phyloP scores from a whole-genome alignment of 2,329 filamentous ascomycete species.

The Colletotrichum sublineola region DNA sequence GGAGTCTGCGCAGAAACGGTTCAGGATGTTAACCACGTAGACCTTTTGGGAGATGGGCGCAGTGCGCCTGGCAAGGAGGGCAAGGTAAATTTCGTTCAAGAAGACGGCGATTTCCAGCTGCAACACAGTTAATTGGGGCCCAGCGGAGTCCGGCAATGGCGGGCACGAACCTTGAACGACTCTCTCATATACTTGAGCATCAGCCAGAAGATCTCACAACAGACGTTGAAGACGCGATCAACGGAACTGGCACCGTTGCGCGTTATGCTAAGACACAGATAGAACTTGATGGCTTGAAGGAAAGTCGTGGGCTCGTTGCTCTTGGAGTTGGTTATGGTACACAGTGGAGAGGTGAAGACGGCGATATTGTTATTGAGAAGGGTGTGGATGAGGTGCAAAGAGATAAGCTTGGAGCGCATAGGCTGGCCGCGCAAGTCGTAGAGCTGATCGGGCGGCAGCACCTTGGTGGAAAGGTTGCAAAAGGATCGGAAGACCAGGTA shows the following conservation, averaged over 20 bases:
- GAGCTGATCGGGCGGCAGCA: slow-evolving; percentile 88
- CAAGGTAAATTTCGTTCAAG: slow-evolving; percentile 95
- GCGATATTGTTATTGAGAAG: slow-evolving; percentile 93
- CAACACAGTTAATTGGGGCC: slow-evolving; percentile 46
- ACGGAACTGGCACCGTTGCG: slow-evolving; percentile 96
- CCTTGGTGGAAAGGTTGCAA: slow-evolving; percentile 96
- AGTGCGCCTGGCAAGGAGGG: slow-evolving; percentile 88
- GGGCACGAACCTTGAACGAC: slow-evolving; percentile 81
- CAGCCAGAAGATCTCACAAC: slow-evolving; percentile 97
- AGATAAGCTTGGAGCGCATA: slow-evolving; percentile 97
- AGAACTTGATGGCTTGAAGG: slow-evolving; percentile 95
- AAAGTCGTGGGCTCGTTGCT: slow-evolving; percentile 91
- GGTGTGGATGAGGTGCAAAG: slow-evolving; percentile 94
- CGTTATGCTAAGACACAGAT: slow-evolving; percentile 93
- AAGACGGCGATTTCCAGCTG: slow-evolving; percentile 98
- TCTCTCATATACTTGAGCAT: slow-evolving; percentile 95
- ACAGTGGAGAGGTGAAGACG: slow-evolving; percentile 91
- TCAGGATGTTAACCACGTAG: slow-evolving; percentile 88
- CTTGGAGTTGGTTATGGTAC: slow-evolving; percentile 92
- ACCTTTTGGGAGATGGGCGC: slow-evolving; percentile 92
- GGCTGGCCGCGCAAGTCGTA: slow-evolving; percentile 93
- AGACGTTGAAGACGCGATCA: slow-evolving; percentile 92
- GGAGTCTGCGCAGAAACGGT: slow-evolving; percentile 86
- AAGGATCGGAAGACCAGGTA: slow-evolving; percentile 98
- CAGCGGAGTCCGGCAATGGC: background rate